These are phyloP conservation scores for Barnettozyma salicaria DNA, from an alignment of 805 yeast species.

Conservation along the genomic window DNA sequence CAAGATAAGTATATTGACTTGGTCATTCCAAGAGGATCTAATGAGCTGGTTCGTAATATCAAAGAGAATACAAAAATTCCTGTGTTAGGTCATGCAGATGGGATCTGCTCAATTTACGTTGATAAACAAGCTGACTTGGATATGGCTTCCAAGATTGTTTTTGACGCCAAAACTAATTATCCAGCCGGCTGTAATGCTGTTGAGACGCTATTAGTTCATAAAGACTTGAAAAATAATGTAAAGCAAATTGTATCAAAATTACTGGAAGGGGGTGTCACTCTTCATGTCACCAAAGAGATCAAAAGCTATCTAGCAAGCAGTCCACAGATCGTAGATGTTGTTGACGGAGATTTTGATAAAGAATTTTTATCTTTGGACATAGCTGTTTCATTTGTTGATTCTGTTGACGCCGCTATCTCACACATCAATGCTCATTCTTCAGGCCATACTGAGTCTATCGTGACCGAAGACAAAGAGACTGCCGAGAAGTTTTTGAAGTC, in stretches of 20 bases:
- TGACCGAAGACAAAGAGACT: slow-evolving; percentile 63
- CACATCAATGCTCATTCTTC: slow-evolving; percentile 93
- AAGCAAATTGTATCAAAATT: slow-evolving; percentile 39
- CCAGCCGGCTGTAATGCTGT: slow-evolving; percentile 99
- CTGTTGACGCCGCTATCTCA: slow-evolving; percentile 64
- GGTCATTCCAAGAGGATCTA: slow-evolving; percentile 98
- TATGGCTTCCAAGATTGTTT: slow-evolving; percentile 68
- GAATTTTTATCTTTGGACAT: slow-evolving; percentile 83
- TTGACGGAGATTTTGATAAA: slow-evolving; percentile 64
- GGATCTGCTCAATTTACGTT: slow-evolving; percentile 84
- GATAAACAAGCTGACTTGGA: slow-evolving; percentile 70
- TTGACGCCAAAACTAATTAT: slow-evolving; percentile 91
- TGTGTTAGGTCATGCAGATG: slow-evolving; percentile 98
- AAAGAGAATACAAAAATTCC: slow-evolving; percentile 90
- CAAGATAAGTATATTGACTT: slow-evolving; percentile 90
- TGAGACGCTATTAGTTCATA: slow-evolving; percentile 73
- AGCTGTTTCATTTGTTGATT: slow-evolving; percentile 59
- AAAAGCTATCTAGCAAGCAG: slow-evolving; percentile 24
- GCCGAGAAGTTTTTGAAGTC: slow-evolving; percentile 81
- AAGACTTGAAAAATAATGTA: slow-evolving; percentile 31
- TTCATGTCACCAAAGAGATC: slow-evolving; percentile 59
- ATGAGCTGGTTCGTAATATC: slow-evolving; percentile 80
- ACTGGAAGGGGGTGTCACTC: slow-evolving; percentile 59
- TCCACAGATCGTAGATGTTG: slow-evolving; percentile 39
- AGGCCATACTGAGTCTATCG: slow-evolving; percentile 89